Evolutionary conservation across 345 rosid genomes (phyloP), one percentile per base, ranked within the genome.

Genomic region (Ricinus communis): DNA sequence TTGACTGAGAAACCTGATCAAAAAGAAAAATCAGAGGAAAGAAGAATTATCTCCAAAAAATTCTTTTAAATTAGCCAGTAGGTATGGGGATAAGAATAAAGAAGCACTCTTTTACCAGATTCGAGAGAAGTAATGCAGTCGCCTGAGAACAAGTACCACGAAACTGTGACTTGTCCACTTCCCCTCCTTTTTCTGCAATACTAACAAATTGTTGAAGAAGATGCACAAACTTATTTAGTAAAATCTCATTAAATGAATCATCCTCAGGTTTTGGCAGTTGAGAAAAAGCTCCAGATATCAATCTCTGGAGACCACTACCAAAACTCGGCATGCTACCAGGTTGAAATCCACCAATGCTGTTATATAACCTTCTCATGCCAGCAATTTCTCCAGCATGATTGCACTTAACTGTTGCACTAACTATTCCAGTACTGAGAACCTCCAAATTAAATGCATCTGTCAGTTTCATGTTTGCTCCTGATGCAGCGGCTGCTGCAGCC

Each of bases 401-500:
- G 79, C 94, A 88, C 82, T 96, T 93, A 25, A 83, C 94, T 24
- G 99, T 95, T 77, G 99, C 99, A 83, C 97, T 93, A 66, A 91
- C 98, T 45, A 93, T 84, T 72, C 96, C 91, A 73, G 98, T 93
- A 72, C 91, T 88, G 52, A 96, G 98, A 30, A 96, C 99, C 87
- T 96, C 99, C 71, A 96, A 90, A 76, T 92, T 95, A 80, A 92
- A 88, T 59, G 89, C 87, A 73, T 88, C 99, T 10, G 91, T 85
- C 74, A 86, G 81, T 80, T 91, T 89, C 81, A 96, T 74, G 85
- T 87, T 89, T 72, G 93, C 98, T 60, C 99, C 98, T 53, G 98
- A 93, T 4, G 99, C 99, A 68, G 99, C 98, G 62, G 96, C 99
- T 67, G 99, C 99, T 33, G 99, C 98, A 67, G 93, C 94, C 93